A percentile compares a stretch with the other conserved stretches of the same genome.
These are phyloP conservation scores for Penicillium herquei DNA, from an alignment of 495 filamentous ascomycete genomes.

Conservation along the genomic window DNA sequence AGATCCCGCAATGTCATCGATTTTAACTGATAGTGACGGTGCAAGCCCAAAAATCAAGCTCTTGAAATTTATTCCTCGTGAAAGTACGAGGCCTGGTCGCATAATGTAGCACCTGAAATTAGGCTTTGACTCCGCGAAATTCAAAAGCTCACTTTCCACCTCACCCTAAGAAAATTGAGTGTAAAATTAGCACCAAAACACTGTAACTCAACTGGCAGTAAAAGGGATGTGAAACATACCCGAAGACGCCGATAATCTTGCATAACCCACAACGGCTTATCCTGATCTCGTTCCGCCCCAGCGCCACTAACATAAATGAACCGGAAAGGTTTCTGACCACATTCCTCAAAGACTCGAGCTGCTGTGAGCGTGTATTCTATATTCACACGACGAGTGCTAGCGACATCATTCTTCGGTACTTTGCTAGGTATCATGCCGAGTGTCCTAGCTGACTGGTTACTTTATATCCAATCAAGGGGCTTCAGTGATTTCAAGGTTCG, in stretches of 20 bases:
- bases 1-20: constrained; percentile 37
- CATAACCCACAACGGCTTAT: constrained; percentile 41
- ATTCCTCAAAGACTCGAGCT: constrained; percentile 36
- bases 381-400: constrained; percentile 27
- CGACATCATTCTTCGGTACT: constrained; percentile 11
- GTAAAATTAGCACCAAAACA: not conserved
- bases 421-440: constrained; percentile 8
- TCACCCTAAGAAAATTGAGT: constrained; percentile 29
- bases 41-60: constrained; percentile 24
- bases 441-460: not conserved
- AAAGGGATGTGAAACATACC: constrained; percentile 25
- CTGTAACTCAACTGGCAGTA: not conserved
- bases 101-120: constrained; percentile 36
- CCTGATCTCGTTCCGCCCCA: constrained; percentile 45
- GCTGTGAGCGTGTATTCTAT: constrained; percentile 46
- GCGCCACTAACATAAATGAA: constrained; percentile 53
- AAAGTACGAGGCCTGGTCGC: constrained; percentile 29
- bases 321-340: constrained; percentile 36
- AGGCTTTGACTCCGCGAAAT: constrained; percentile 26
- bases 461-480: no score
- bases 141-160: constrained; percentile 38
- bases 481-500: not conserved
- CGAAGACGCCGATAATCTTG: constrained; percentile 42
- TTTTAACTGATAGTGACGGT: constrained; percentile 21
- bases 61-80: constrained; percentile 18